A percentile compares a stretch with the other conserved stretches of the same genome.
phyloP scores from a whole-genome alignment of 106 monocot species.

The Dendrobium huoshanense region DNA sequence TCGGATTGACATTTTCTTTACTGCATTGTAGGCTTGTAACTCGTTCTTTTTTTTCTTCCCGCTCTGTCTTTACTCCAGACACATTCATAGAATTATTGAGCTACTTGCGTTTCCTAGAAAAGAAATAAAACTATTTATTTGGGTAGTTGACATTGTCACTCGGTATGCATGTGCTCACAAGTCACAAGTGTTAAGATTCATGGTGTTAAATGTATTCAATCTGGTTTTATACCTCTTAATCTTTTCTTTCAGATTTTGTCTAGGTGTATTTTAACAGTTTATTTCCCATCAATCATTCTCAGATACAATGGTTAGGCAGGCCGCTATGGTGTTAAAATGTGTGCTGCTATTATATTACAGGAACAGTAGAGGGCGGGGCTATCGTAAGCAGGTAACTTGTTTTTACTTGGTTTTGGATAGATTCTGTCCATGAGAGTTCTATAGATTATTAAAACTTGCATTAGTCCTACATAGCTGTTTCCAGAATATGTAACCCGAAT shows the following conservation, averaged over 20 bases:
- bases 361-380: conserved; percentile 71
- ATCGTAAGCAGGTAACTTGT: conserved; percentile 71
- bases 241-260: not conserved
- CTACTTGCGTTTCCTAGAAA: not conserved
- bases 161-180: not conserved
- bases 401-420: not conserved
- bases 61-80: not conserved
- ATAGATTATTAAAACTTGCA: conserved; percentile 2
- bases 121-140: not conserved
- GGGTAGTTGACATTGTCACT: not conserved
- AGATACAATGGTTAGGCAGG: conserved; percentile 91
- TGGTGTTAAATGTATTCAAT: not conserved
- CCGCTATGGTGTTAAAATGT: conserved; percentile 81
- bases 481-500: not conserved
- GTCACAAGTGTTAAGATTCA: not conserved
- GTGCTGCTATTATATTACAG: conserved; percentile 72
- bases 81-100: not conserved
- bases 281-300: conserved; percentile 5
- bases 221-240: not conserved
- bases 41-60: not conserved
- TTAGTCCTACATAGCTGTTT: not conserved
- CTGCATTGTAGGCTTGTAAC: not conserved
- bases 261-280: not conserved
- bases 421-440: not conserved
- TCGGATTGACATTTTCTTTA: not conserved